These are phyloP conservation scores for Lactarius hatsudake DNA, from an alignment of 768 basidiomycete genomes.

Conservation along the genomic window DNA sequence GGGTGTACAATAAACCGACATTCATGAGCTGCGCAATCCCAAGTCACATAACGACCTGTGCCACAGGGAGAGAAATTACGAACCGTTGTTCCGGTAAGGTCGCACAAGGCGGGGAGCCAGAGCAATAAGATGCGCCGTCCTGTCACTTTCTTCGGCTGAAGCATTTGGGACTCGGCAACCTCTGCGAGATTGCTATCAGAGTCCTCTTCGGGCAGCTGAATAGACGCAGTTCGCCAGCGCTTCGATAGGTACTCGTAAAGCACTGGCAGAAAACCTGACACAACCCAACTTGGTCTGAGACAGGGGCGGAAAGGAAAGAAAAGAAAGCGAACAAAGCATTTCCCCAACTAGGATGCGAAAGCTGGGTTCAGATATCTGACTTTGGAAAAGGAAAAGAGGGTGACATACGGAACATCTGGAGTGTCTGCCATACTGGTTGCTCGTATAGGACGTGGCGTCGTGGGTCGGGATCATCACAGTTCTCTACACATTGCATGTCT, in stretches of 20 bases:
- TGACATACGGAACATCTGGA: conserved; percentile 83
- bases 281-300: conserved; percentile 11
- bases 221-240: conserved; percentile 44
- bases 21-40: conserved; percentile 69
- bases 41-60: conserved; percentile 9
- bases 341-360: conserved; percentile 70
- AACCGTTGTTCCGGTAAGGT: conserved; percentile 89
- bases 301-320: conserved; percentile 16
- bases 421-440: conserved; percentile 91
- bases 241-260: conserved; percentile 63
- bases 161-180: conserved; percentile 23
- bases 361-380: conserved; percentile 31
- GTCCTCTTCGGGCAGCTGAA: conserved; percentile 49
- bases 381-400: conserved; percentile 18
- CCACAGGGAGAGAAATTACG: conserved; percentile 34
- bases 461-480: conserved; percentile 70
- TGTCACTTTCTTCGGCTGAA: conserved; percentile 45
- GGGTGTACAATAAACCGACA: conserved; percentile 90
- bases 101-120: conserved; percentile 87
- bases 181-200: conserved; percentile 32
- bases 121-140: conserved; percentile 74
- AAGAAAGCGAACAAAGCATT: conserved; percentile 73
- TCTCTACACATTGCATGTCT: conserved; percentile 99
- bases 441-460: conserved; percentile 72
- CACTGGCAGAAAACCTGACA: conserved; percentile 79